Percentiles rank a stretch among this genome's conserved stretches.
Evolutionary conservation across 768 basidiomycete species (phyloP).

Genomic region (Epithele typhae): DNA sequence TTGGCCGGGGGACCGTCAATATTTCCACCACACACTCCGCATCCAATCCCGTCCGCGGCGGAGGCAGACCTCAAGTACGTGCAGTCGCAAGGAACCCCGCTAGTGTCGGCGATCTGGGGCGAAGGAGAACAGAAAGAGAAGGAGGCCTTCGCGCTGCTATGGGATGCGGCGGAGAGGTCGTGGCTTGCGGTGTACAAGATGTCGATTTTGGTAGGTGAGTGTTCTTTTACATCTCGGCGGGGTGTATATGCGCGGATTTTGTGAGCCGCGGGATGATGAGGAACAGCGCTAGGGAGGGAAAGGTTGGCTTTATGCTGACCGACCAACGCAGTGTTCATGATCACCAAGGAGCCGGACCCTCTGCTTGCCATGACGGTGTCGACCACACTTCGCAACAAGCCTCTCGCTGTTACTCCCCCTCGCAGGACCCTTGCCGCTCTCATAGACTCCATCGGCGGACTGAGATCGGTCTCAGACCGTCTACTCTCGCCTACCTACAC

Average conservation of each 20-base stretch:
- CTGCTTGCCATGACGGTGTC: constrained; percentile 82
- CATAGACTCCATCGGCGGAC: constrained; percentile 28
- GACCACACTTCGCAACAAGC: constrained; percentile 82
- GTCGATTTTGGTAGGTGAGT: constrained; percentile 73
- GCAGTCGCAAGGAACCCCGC: constrained; percentile 68
- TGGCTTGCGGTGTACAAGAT: constrained; percentile 86
- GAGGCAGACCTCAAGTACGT: constrained; percentile 76
- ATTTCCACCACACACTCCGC: constrained; percentile 79
- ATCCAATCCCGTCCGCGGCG: constrained; percentile 72
- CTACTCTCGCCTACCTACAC: constrained; percentile 26
- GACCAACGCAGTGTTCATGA: constrained; percentile 57
- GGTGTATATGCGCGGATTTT: too few relatives aligned
- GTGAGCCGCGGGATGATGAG: too few relatives aligned
- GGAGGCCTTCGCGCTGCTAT: constrained; percentile 63
- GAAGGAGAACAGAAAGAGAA: constrained; percentile 33
- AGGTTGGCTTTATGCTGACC: too few relatives aligned
- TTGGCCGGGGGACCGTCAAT: constrained; percentile 49
- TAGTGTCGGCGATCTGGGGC: constrained; percentile 75
- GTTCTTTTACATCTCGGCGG: neutral
- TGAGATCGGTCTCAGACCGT: constrained; percentile 7
- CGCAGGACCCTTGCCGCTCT: constrained; percentile 30
- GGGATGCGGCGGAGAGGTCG: constrained; percentile 50
- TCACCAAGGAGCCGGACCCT: constrained; percentile 65
- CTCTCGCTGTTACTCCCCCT: constrained; percentile 43
- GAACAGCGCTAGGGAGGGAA: too few relatives aligned